Percentiles rank a stretch among this genome's conserved stretches.
phyloP scores from a whole-genome alignment of 2,329 filamentous ascomycete species.

The Byssothecium circinans region DNA sequence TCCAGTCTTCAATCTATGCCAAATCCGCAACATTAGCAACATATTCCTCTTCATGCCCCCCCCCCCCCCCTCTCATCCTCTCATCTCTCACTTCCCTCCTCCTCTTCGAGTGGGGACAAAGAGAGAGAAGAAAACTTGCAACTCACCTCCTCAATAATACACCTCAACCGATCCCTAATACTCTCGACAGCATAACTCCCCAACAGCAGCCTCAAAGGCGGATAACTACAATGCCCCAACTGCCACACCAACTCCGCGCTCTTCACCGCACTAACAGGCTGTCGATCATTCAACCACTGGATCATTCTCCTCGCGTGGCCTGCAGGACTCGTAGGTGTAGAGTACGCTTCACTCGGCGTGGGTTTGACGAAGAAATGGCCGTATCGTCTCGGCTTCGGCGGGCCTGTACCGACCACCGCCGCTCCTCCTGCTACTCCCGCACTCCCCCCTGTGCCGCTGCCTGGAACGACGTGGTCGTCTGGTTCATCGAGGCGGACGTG shows the following conservation, averaged over 20 bases:
- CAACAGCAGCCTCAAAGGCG: slow-evolving; percentile 80
- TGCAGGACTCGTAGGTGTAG: slow-evolving; percentile 75
- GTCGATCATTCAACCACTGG: slow-evolving; percentile 89
- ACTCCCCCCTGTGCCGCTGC: slow-evolving; percentile 27
- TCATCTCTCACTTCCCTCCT: neutral
- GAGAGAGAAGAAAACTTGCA: neutral
- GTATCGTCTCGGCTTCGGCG: slow-evolving; percentile 68
- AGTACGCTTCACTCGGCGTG: slow-evolving; percentile 75
- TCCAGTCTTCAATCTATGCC: slow-evolving; percentile 79
- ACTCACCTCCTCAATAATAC: slow-evolving; percentile 84
- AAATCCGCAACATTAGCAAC: too few relatives aligned
- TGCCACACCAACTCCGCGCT: slow-evolving; percentile 93
- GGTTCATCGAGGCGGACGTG: slow-evolving; percentile 85
- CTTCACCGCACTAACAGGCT: slow-evolving; percentile 90
- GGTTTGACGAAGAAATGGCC: slow-evolving; percentile 91
- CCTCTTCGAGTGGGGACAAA: too few relatives aligned
- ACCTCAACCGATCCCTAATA: slow-evolving; percentile 83
- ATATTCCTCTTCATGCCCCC: neutral
- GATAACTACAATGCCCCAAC: slow-evolving; percentile 90
- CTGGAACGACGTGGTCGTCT: slow-evolving; percentile 43
- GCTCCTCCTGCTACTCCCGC: neutral
- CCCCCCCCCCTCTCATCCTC: neutral
- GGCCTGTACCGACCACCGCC: slow-evolving; percentile 21
- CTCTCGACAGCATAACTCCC: slow-evolving; percentile 96
- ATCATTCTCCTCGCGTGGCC: slow-evolving; percentile 88